Base-by-base conservation (phyloP, 169 alveolate genomes). In the Eimeria maxima region DNA sequence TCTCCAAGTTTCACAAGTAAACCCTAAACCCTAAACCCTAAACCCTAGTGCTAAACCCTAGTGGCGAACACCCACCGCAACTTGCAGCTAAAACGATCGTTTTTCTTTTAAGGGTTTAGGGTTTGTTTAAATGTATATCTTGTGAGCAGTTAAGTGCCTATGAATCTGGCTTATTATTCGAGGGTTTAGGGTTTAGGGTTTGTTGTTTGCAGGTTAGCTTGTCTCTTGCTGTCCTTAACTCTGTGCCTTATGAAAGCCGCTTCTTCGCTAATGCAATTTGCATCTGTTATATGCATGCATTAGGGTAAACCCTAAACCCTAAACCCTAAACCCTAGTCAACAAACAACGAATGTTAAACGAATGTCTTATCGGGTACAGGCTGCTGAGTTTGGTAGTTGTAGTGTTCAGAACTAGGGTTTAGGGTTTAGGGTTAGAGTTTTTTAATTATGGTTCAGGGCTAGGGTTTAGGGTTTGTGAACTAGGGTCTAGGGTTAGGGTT, bases 31-130 rank as follows among this genome's bases (percentile, higher is more conserved):
- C 53, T 27, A 47, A 69, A 88, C 67, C 84, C 83, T 88, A 60
- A 53, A n/a, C 90, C 69, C 90, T 71, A n/a, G n/a, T n/a, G n/a
- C n/a, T n/a, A 71, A 71, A 71, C 81, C 27, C 81, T 29, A 71
- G 38, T 33, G 38, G 0, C 1, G 38, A 33, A 33, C 38, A 1
- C 38, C 38, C 38, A 33, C n/a, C n/a, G n/a, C n/a, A n/a, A n/a
- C n/a, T 33, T 33, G 38, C 38, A n/a, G 42, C 13, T 10, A 53
- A 53, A 16, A 16, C 11, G 11, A 2, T 53, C 63, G 22, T 2
- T 53, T 0, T 53, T 53, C 63, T 53, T 53, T 10, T 13, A 53
- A 53, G 63, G 69, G n/a, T 60, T 60, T 60, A 60, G 69, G 69
- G 69, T 60, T 60, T 60, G 63, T 50, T 50, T 6, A 8, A 50